phyloP scores from a whole-genome alignment of 306 rosid genomes.

The Amphicarpaea edgeworthii region DNA sequence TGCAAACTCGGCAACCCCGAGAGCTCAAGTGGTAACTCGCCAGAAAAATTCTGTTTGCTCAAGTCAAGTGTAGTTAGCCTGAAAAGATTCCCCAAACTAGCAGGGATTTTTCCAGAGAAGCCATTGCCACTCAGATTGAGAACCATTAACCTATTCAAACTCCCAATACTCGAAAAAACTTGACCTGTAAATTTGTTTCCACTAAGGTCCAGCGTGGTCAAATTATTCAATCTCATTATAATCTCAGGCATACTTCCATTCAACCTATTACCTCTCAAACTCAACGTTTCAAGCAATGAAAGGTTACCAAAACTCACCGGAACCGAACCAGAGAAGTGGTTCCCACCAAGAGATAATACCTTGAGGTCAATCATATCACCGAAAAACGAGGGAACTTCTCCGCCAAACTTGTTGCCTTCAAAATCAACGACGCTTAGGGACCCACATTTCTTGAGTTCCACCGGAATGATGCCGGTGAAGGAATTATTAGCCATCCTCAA shows the following conservation, averaged over 20 bases:
- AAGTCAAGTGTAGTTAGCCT: conserved; percentile 81
- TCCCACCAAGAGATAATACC: conserved; percentile 73
- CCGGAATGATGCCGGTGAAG: conserved; percentile 68
- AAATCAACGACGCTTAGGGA: conserved; percentile 69
- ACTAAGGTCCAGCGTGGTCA: conserved; percentile 77
- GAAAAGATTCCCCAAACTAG: conserved; percentile 82
- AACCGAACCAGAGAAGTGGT: conserved; percentile 68
- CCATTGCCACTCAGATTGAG: conserved; percentile 84
- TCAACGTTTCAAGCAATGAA: conserved; percentile 66
- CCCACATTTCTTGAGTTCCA: conserved; percentile 71
- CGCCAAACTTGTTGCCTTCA: conserved; percentile 71
- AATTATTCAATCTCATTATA: conserved; percentile 60
- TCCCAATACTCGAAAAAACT: conserved; percentile 60
- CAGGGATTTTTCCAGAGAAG: conserved; percentile 75
- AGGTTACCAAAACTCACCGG: conserved; percentile 77
- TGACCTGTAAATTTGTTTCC: conserved; percentile 72
- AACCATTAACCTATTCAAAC: conserved; percentile 61
- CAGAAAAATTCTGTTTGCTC: conserved; percentile 84
- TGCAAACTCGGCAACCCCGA: conserved; percentile 89
- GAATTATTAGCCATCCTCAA: conserved; percentile 80
- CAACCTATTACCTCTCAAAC: conserved; percentile 67
- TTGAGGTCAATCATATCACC: conserved; percentile 64
- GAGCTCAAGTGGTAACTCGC: conserved; percentile 88
- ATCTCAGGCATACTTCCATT: conserved; percentile 70
- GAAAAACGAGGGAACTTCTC: conserved; percentile 69